Evolutionary conservation across 2,329 filamentous ascomycete genomes (phyloP).

Genomic region (Fusarium lateritium): DNA sequence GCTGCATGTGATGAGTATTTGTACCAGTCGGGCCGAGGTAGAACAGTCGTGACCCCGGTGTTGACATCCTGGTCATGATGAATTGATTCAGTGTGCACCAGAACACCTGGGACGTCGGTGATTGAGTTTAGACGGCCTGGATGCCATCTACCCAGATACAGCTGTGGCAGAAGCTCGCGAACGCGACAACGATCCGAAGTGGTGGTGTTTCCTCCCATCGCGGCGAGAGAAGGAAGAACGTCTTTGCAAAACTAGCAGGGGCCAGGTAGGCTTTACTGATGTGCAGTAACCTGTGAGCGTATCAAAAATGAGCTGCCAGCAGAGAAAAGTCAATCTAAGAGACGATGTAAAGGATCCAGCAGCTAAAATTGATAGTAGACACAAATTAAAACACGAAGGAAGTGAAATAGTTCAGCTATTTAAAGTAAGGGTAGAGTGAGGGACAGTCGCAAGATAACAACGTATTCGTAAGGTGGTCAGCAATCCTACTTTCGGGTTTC

Average conservation of each 20-base stretch:
- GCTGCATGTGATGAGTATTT: constrained; percentile 62
- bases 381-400: too few species aligned
- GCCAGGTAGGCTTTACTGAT: too few species aligned
- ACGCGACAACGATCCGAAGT: constrained; percentile 48
- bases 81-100: constrained; percentile 63
- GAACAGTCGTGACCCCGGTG: constrained; percentile 65
- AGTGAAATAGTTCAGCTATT: too few species aligned
- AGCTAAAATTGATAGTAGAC: neutral
- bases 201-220: neutral
- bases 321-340: neutral
- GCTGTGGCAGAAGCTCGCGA: constrained; percentile 61
- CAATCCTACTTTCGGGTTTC: neutral
- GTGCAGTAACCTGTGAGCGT: too few species aligned
- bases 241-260: too few species aligned
- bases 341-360: too few species aligned
- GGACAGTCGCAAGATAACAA: too few species aligned
- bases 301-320: neutral
- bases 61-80: constrained; percentile 57
- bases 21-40: constrained; percentile 63
- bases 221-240: neutral
- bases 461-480: too few species aligned
- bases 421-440: too few species aligned
- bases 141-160: constrained; percentile 61
- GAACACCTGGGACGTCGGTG: constrained; percentile 66
- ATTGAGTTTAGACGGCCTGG: constrained; percentile 64